Evolutionary conservation across 805 yeast species (phyloP).

Genomic region (Ogataea nakhonphanomensis): DNA sequence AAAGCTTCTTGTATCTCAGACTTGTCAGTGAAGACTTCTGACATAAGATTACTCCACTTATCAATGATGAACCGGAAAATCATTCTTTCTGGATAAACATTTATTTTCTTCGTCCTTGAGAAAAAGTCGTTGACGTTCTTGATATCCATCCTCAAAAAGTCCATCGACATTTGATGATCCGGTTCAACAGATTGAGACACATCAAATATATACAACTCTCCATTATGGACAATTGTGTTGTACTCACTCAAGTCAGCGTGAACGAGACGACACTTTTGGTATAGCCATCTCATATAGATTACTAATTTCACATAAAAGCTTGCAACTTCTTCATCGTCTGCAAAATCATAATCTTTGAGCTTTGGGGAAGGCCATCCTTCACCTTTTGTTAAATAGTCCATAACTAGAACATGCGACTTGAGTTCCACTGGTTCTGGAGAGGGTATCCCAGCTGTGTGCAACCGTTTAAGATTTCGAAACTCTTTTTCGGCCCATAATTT

Average conservation of each 20-base stretch:
- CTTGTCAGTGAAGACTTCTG: constrained; percentile 16
- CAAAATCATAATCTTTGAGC: constrained; percentile 76
- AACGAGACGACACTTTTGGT: constrained; percentile 82
- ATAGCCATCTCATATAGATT: constrained; percentile 81
- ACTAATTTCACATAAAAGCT: constrained; percentile 74
- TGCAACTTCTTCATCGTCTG: constrained; percentile 60
- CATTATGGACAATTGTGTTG: constrained; percentile 81
- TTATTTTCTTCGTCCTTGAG: constrained; percentile 62
- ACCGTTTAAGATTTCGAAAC: constrained; percentile 84
- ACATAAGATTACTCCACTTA: constrained; percentile 31
- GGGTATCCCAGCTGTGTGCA: constrained; percentile 77
- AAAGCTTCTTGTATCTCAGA: constrained; percentile 23
- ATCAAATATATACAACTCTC: constrained; percentile 80
- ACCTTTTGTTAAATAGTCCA: constrained; percentile 83
- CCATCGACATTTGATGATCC: constrained; percentile 95
- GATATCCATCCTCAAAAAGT: constrained; percentile 95
- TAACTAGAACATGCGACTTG: constrained; percentile 84
- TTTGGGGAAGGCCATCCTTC: constrained; percentile 90
- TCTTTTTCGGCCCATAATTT: constrained; percentile 99
- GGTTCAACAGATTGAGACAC: constrained; percentile 98
- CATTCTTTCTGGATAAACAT: constrained; percentile 75
- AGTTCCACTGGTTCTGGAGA: constrained; percentile 90
- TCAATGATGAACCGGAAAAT: constrained; percentile 76
- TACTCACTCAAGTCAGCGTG: constrained; percentile 98
- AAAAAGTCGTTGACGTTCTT: constrained; percentile 92